Evolutionary conservation across 768 basidiomycete species (phyloP).

Genomic region (Favolaschia claudopus): DNA sequence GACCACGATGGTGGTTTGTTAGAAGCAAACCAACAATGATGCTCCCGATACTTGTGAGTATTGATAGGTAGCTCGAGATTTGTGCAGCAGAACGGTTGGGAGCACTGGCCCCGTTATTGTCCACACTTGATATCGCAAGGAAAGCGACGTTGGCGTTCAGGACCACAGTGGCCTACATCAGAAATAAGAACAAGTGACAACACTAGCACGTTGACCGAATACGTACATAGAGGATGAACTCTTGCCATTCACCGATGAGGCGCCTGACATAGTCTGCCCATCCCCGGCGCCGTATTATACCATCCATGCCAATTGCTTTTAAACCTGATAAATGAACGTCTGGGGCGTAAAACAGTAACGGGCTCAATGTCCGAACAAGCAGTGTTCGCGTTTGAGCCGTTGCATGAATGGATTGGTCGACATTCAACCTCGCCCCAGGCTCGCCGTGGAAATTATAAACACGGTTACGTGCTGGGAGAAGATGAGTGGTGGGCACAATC

Average conservation of each 20-base stretch:
- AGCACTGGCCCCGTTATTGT: slow-evolving; percentile 23
- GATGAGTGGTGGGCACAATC: slow-evolving; percentile 9
- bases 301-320: slow-evolving; percentile 58
- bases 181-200: not conserved
- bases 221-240: slow-evolving; percentile 62
- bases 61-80: slow-evolving; percentile 59
- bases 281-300: slow-evolving; percentile 44
- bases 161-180: slow-evolving; percentile 58
- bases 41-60: slow-evolving; percentile 55
- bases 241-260: slow-evolving; percentile 58
- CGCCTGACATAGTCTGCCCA: slow-evolving; percentile 56
- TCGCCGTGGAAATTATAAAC: slow-evolving; percentile 60
- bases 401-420: slow-evolving; percentile 51
- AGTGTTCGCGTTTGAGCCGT: slow-evolving; percentile 39
- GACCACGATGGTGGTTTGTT: slow-evolving; percentile 50
- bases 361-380: slow-evolving; percentile 46
- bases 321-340: slow-evolving; percentile 52
- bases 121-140: slow-evolving; percentile 58
- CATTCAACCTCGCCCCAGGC: slow-evolving; percentile 51
- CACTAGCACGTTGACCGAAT: not conserved
- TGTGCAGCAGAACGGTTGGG: slow-evolving; percentile 48
- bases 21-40: slow-evolving; percentile 57
- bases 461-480: slow-evolving; percentile 42
- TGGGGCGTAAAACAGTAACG: slow-evolving; percentile 59
- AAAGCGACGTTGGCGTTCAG: slow-evolving; percentile 69